Evolutionary conservation across 2,329 filamentous ascomycete species (phyloP).

Genomic region (Arthrinium phaeospermum): DNA sequence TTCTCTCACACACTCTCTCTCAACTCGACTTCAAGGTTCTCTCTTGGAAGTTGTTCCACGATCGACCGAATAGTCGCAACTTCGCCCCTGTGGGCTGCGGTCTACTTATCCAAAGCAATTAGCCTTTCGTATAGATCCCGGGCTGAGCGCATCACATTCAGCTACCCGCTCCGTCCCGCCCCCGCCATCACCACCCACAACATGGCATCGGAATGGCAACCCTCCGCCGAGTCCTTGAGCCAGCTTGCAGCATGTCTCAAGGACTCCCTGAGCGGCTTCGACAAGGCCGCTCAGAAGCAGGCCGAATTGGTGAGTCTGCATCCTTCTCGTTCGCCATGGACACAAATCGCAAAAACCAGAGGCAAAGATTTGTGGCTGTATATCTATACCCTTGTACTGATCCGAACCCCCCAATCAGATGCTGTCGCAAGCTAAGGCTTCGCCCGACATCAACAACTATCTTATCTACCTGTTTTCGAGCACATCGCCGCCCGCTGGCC

Average conservation of each 20-base stretch:
- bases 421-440: conserved; percentile 86
- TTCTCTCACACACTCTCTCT: conserved; percentile 5
- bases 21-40: neutral
- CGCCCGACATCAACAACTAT: conserved; percentile 97
- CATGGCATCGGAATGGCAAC: conserved; percentile 85
- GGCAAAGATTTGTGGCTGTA: neutral
- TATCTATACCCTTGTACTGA: conserved; percentile 29
- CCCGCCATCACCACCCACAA: conserved; percentile 36
- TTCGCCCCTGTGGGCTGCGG: conserved; percentile 14
- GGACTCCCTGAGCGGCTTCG: conserved; percentile 87
- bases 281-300: conserved; percentile 82
- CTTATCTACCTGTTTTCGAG: conserved; percentile 88
- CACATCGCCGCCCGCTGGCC: conserved; percentile 63
- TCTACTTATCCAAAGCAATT: conserved; percentile 3
- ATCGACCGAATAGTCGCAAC: conserved; percentile 11
- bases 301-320: conserved; percentile 77
- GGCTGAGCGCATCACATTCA: conserved; percentile 4
- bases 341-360: neutral
- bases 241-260: conserved; percentile 89
- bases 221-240: conserved; percentile 81
- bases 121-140: neutral
- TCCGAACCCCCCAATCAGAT: conserved; percentile 62
- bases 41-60: conserved; percentile 2
- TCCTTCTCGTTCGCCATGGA: conserved; percentile 2
- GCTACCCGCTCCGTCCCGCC: neutral